phyloP scores from a whole-genome alignment of 305 asterid species.

The Rubia peregrina region DNA sequence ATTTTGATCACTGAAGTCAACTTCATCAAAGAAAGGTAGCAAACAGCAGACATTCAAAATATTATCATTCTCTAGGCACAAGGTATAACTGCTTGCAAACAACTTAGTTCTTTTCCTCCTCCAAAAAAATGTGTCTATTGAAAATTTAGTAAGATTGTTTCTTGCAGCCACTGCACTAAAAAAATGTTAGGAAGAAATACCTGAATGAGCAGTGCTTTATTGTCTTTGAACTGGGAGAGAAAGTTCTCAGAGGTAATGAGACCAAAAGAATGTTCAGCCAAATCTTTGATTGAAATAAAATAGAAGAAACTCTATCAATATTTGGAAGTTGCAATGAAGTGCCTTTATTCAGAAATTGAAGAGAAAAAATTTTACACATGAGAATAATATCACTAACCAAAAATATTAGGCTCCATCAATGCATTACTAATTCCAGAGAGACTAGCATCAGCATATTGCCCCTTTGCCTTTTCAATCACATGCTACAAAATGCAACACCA shows the following conservation, averaged over 20 bases:
- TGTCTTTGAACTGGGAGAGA: conserved; percentile 50
- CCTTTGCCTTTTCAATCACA: conserved; percentile 51
- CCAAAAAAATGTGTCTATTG: background rate
- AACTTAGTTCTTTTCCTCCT: background rate
- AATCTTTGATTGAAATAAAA: conserved; percentile 35
- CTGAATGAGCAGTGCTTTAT: conserved; percentile 78
- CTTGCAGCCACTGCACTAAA: background rate
- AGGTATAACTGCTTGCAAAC: background rate
- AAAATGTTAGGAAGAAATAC: conserved; percentile 28
- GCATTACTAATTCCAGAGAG: conserved; percentile 55
- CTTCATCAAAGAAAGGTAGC: background rate
- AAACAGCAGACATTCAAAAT: background rate
- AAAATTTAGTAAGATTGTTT: background rate
- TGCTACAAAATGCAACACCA: conserved; percentile 42
- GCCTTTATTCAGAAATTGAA: background rate
- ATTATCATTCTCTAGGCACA: background rate
- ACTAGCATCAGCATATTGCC: conserved; percentile 38
- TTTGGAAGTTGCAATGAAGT: background rate
- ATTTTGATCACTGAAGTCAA: background rate
- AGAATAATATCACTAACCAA: conserved; percentile 50
- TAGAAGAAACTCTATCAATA: conserved; percentile 16
- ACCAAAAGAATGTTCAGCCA: conserved; percentile 34
- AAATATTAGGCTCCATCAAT: conserved; percentile 45
- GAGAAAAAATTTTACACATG: background rate
- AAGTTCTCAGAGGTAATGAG: conserved; percentile 52